Evolutionary conservation across 495 filamentous ascomycete species (phyloP).

Genomic region (Darksidea phi): DNA sequence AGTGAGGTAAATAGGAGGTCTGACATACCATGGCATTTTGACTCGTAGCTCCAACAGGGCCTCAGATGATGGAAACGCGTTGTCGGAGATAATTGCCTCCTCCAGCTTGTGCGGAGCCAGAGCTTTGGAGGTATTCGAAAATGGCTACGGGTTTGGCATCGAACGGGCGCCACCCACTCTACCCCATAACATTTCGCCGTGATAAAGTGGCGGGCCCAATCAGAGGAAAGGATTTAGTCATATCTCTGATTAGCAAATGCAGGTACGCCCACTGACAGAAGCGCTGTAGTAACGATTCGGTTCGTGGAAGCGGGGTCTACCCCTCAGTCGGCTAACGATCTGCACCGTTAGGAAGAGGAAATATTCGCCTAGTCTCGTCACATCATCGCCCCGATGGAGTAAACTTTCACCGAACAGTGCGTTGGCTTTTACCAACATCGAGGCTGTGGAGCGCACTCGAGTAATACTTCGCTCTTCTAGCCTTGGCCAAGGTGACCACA

Average conservation of each 20-base stretch:
- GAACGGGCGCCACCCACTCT: background rate
- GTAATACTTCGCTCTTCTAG: too few relatives aligned
- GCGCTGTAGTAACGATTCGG: too few relatives aligned
- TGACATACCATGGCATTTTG: constrained; percentile 32
- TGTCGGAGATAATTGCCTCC: constrained; percentile 27
- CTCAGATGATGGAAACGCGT: background rate
- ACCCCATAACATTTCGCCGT: background rate
- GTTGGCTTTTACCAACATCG: too few relatives aligned
- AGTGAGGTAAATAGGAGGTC: background rate
- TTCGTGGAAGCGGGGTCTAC: too few relatives aligned
- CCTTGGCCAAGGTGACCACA: too few relatives aligned
- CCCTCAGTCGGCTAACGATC: too few relatives aligned
- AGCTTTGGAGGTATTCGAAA: too few relatives aligned
- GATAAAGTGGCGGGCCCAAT: background rate
- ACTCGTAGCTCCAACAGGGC: background rate
- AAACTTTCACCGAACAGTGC: too few relatives aligned
- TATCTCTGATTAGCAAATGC: too few relatives aligned
- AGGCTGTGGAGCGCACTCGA: too few relatives aligned
- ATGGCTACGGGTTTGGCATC: too few relatives aligned
- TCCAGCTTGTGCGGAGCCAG: constrained; percentile 1
- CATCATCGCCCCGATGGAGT: background rate
- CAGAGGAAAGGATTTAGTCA: background rate
- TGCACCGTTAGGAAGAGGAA: background rate
- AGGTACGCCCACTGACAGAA: too few relatives aligned
- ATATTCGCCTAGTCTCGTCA: constrained; percentile 3